Conservation (phyloP, 495 filamentous ascomycete genomes). For the Immersiella caudata region DNA sequence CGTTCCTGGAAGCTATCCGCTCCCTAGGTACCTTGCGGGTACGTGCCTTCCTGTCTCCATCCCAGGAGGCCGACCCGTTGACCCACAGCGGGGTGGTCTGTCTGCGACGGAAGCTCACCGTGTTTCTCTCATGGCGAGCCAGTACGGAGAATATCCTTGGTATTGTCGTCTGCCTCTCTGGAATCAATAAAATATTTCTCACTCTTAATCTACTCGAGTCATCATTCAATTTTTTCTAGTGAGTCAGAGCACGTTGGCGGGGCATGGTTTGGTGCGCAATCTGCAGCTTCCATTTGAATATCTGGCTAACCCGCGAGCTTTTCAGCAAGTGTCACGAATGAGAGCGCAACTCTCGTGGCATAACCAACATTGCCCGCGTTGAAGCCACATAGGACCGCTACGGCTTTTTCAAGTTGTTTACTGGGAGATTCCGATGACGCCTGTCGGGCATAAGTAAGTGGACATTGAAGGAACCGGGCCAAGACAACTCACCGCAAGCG, state of each 20-base stretch:
- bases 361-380: background rate
- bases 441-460: constrained; percentile 37
- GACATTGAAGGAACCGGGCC: constrained; percentile 2
- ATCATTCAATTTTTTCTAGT: background rate
- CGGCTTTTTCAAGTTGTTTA: constrained; percentile 35
- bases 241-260: background rate
- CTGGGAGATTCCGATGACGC: constrained; percentile 84
- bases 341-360: too few relatives aligned
- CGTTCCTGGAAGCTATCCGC: background rate
- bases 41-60: background rate
- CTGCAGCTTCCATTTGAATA: background rate
- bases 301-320: background rate
- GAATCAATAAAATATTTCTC: background rate
- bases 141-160: too few relatives aligned
- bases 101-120: background rate
- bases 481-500: constrained; percentile 75
- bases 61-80: background rate
- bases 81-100: background rate
- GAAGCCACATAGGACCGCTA: background rate
- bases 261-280: background rate
- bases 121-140: too few relatives aligned
- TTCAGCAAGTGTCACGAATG: background rate
- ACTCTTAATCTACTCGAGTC: background rate
- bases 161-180: too few relatives aligned
- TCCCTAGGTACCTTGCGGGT: background rate